Base-by-base conservation (phyloP, 441 rosid species). In the Erysimum pusillum region DNA sequence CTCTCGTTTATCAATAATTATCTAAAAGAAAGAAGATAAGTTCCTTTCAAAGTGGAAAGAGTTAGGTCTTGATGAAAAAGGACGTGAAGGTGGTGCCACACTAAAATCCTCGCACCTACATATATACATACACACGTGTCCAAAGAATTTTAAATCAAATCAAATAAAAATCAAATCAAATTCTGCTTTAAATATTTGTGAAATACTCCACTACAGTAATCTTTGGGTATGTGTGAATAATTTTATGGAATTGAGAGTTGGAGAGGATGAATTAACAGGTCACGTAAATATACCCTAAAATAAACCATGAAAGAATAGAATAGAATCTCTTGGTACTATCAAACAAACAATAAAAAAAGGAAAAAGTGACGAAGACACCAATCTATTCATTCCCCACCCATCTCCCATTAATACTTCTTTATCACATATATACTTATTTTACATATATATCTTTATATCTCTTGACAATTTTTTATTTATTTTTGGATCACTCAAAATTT, bases 341-440 rank as follows among this genome's bases (percentile, higher is more conserved):
- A 71, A 60, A 78, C 76, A 67, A 78, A 78, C 57, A 34, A 78
- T 58, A 67, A 13, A 58, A 58, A 57, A 45, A 1, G 6, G 10
- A 71, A 63, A 76, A 71, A 64, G 73, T 71, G 80, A 65, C 2
- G 61, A 76, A 63, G 59, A 71, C 76, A 64, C 48, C 80, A 58
- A 64, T 58, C 76, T 77, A 64, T 77, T 58, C 80, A 71, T 73
- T 78, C 77, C 38, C 81, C 81, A 78, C 81, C 58, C 71, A 73
- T 73, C 66, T 67, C 38, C 65, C 66, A 35, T 76, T 69, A 35
- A 4, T 62, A 44, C 41, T 63, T 61, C 3, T 39, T 32, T 58
- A 5, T 58, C 31, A 49, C 45, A n/a, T n/a, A 17, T 39, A 13
- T 6, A 9, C 9, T 4, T 52, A 17, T 53, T 34, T 48, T 65